Conservation (phyloP, 2,329 filamentous ascomycete species). For the Pseudogymnoascus sp. region DNA sequence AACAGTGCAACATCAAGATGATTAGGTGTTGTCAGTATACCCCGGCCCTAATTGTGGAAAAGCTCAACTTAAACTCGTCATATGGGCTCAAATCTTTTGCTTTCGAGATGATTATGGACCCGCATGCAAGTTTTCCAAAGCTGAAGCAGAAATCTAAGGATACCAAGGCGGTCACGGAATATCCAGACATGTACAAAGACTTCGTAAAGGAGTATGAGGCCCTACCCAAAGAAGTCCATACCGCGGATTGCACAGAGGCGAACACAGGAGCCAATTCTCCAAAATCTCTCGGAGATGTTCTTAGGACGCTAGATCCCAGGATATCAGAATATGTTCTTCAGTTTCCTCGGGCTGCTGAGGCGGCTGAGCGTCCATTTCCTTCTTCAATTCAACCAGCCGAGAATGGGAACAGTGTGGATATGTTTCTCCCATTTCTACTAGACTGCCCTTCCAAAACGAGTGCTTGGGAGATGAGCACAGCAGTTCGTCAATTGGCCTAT, state of each 20-base stretch:
- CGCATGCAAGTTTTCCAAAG: constrained; percentile 20
- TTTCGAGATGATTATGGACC: constrained; percentile 26
- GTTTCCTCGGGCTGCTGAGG: constrained; percentile 23
- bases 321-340: constrained; percentile 44
- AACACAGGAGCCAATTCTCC: constrained; percentile 1
- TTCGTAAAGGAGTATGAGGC: constrained; percentile 24
- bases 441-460: constrained; percentile 48
- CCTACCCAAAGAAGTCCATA: neutral
- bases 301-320: constrained; percentile 37
- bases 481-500: constrained; percentile 47
- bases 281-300: constrained; percentile 8
- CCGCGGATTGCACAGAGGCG: neutral
- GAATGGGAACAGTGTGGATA: constrained; percentile 27
- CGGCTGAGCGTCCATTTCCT: constrained; percentile 23
- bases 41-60: constrained; percentile 36
- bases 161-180: constrained; percentile 15
- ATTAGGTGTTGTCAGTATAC: constrained; percentile 29
- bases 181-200: constrained; percentile 17
- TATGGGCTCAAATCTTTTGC: constrained; percentile 33
- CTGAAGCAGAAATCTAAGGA: constrained; percentile 19
- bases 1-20: constrained; percentile 16
- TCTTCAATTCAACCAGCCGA: constrained; percentile 16
- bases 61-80: constrained; percentile 33
- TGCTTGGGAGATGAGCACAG: constrained; percentile 47
- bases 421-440: constrained; percentile 59